Base-by-base conservation (phyloP, 352 stramenopile genomes). In the Phytophthora capsici region DNA sequence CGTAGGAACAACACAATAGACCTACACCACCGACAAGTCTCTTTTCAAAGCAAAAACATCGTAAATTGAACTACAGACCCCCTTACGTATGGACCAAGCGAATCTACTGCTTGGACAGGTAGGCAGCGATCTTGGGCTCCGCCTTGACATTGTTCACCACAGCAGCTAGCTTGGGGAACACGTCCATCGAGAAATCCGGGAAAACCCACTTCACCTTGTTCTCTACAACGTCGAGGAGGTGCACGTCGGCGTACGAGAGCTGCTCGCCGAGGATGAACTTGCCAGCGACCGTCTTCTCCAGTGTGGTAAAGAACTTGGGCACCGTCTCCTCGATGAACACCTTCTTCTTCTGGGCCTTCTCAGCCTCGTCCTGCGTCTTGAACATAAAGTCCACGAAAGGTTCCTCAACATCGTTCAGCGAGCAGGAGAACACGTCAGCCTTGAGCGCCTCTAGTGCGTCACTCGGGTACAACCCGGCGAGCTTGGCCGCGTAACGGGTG, bases 261-360 rank as follows among this genome's bases (percentile, higher is more conserved):
- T 66, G 74, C 45, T 85, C 78, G 22, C 79, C 83, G 3, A 77
- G 58, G 46, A 90, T 71, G 50, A 83, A 91, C 47, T 71, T 73
- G 23, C 78, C 80, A 12, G 62, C 25, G 14, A 91, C 66, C n/a
- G 74, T 37, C 30, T 53, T 71, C 64, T 92, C 78, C 1, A 92
- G 52, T 22, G 62, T 36, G 5, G 25, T 36, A 19, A 94, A 52
- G 2, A 46, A 43, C 52, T 70, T 73, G 6, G 78, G 75, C 10
- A 83, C 34, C 14, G 57, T 70, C 41, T 84, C 69, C 14, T 79
- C 64, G 4, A 80, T 30, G 43, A 81, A 73, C 20, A 38, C 56
- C 45, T 83, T 77, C 36, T 62, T 80, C 52, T 82, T 80, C 41
- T 75, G 63, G 2, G 58, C 69, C 63, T 84, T 82, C 30, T 57